phyloP scores from a whole-genome alignment of 768 basidiomycete species.

The Saitozyma podzolica region DNA sequence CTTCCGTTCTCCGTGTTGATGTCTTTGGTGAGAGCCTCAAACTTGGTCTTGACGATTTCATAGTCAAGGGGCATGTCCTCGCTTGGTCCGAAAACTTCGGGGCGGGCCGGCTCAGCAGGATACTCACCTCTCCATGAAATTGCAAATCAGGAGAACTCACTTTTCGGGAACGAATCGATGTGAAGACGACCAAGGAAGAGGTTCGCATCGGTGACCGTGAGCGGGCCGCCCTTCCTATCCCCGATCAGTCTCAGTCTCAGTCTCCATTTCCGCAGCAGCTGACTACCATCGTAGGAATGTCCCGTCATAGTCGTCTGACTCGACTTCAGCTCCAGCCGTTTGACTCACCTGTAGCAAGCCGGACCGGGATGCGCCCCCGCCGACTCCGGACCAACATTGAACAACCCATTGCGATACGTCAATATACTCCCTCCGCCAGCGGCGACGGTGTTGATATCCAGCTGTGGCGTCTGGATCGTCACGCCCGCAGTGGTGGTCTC shows the following conservation, averaged over 20 bases:
- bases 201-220: conserved; percentile 47
- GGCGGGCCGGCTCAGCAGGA: conserved; percentile 49
- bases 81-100: conserved; percentile 83
- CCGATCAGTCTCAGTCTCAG: too few species aligned
- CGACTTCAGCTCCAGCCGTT: too few species aligned
- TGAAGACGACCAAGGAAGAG: conserved; percentile 70
- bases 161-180: conserved; percentile 69
- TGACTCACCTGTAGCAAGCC: background rate
- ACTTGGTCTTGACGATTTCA: conserved; percentile 67
- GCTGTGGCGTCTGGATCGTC: conserved; percentile 15
- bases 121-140: background rate
- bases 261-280: too few species aligned
- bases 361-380: conserved; percentile 81
- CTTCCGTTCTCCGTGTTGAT: conserved; percentile 65
- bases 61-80: conserved; percentile 81
- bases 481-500: conserved; percentile 19
- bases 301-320: too few species aligned
- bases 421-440: conserved; percentile 91
- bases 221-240: background rate
- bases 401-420: conserved; percentile 83
- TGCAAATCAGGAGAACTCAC: conserved; percentile 8
- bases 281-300: too few species aligned
- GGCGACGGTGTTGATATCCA: conserved; percentile 58
- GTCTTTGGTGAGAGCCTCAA: conserved; percentile 65
- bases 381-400: conserved; percentile 84